phyloP scores from a whole-genome alignment of 805 yeast genomes.

The Saturnispora silvae region DNA sequence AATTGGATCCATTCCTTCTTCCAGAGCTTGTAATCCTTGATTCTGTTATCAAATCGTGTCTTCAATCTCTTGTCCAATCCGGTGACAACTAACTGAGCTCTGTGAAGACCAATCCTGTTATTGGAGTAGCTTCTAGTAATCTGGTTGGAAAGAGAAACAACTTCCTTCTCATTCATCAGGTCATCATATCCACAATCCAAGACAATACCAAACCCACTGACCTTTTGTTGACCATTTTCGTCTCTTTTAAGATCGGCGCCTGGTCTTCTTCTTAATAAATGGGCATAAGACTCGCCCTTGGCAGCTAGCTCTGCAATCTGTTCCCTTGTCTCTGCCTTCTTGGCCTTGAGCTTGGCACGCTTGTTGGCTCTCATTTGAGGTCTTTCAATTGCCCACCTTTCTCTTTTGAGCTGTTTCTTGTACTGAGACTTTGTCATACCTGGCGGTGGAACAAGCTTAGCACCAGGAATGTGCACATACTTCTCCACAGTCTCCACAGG shows the following conservation, averaged over 20 bases:
- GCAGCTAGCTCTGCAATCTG: constrained; percentile 27
- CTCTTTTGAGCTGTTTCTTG: constrained; percentile 54
- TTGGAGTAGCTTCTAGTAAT: constrained; percentile 74
- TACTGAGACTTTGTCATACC: constrained; percentile 84
- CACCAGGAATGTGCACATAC: constrained; percentile 10
- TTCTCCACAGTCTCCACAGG: too few relatives aligned
- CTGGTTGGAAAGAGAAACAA: constrained; percentile 66
- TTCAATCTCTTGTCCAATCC: constrained; percentile 58
- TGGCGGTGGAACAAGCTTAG: constrained; percentile 42
- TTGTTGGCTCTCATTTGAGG: constrained; percentile 45
- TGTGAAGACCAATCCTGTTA: constrained; percentile 32
- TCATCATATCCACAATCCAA: constrained; percentile 90
- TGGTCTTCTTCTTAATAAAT: constrained; percentile 24
- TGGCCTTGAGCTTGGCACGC: constrained; percentile 43
- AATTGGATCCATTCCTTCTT: constrained; percentile 41
- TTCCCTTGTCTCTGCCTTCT: constrained; percentile 22
- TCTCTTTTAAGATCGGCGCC: constrained; percentile 20
- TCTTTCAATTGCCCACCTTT: constrained; percentile 52
- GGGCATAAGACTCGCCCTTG: constrained; percentile 28
- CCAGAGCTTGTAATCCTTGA: constrained; percentile 61
- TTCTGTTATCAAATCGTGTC: constrained; percentile 54
- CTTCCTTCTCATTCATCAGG: constrained; percentile 66
- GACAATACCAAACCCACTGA: constrained; percentile 45
- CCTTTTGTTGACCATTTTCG: constrained; percentile 32
- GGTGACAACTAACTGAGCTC: constrained; percentile 47